Conservation (phyloP, 2,329 filamentous ascomycete species). For the Calonectria naviculata region DNA sequence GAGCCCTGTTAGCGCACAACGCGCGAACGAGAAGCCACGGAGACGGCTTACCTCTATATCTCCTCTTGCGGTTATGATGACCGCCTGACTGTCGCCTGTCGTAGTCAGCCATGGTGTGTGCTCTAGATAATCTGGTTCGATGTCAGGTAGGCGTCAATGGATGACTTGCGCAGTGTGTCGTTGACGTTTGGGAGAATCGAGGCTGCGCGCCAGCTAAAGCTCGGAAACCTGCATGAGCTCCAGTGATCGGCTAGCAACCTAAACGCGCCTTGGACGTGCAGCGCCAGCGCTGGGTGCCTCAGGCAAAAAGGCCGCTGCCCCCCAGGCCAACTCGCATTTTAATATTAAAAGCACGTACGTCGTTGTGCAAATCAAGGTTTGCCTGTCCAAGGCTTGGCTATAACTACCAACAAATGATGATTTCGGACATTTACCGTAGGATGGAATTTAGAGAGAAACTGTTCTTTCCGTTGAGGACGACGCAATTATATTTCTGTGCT, state of each 20-base stretch:
- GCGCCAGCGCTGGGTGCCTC: slow-evolving; percentile 27
- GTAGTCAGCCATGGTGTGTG: slow-evolving; percentile 63
- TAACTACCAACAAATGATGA: background rate
- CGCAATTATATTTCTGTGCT: background rate
- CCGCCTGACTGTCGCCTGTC: slow-evolving; percentile 65
- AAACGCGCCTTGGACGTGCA: slow-evolving; percentile 13
- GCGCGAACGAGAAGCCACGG: slow-evolving; percentile 10
- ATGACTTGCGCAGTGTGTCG: slow-evolving; percentile 7
- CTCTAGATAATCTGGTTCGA: slow-evolving; percentile 17
- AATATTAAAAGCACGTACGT: background rate
- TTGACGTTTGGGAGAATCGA: slow-evolving; percentile 3
- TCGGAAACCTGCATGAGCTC: slow-evolving; percentile 35
- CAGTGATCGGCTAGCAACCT: slow-evolving; percentile 15
- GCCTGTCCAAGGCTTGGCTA: too few species aligned
- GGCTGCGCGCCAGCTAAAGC: slow-evolving; percentile 31
- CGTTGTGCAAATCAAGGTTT: background rate
- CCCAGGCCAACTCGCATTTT: background rate
- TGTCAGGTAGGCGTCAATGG: slow-evolving; percentile 23
- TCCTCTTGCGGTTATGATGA: slow-evolving; percentile 77
- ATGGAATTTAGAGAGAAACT: background rate
- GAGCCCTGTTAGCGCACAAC: slow-evolving; percentile 30
- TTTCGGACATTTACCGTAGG: background rate
- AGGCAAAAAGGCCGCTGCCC: slow-evolving; percentile 23
- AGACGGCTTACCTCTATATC: slow-evolving; percentile 75
- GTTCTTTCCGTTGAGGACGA: background rate